Base-by-base conservation (phyloP, 108 stramenopile species). In the Nitzschia putrida region DNA sequence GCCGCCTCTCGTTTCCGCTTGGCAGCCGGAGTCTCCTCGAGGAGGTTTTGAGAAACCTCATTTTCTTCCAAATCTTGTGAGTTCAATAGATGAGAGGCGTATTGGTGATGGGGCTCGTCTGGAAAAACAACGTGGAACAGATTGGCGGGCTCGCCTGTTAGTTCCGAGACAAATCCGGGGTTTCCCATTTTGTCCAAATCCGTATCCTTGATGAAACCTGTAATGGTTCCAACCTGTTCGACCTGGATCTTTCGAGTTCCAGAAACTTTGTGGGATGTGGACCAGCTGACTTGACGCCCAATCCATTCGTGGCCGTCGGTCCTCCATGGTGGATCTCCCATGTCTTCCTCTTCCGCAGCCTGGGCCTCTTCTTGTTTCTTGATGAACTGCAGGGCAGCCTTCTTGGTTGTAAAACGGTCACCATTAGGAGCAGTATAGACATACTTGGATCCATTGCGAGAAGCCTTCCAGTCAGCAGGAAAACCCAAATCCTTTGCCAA, bases 271-370 rank as follows among this genome's bases (percentile, higher is more conserved):
- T 84, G 80, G 12, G 50, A 18, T 22, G 61, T 57, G 34, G 45
- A 37, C 57, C 74, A 85, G n/a, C 61, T 51, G 21, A 93, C 66
- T 23, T 63, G 72, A 2, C 82, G 69, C 21, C 81, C 82, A 44
- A 93, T 56, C 52, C 76, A 86, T 52, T 80, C 72, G 56, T 90
- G 88, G 10, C 83, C 88, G 2, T 64, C 42, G 3, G 64, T 80
- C 37, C 92, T 77, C 89, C 89, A 93, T 42, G 92, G 92, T 13
- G 92, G 92, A 85, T 93, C 92, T 14, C 88, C 88, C 53, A 76
- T 80, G 34, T 57, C 51, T 16, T 18, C 29, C 34, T 76, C 68
- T 16, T 55, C 57, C 18, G 41, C 64, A 34, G 43, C 63, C 42
- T 61, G 41, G 40, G 22, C 57, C 56, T 66, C 65, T 53, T 38